Percentiles rank a stretch among this genome's conserved stretches.
Evolutionary conservation across 202 grass and related monocot genomes (phyloP).

Genomic region (Panicum hallii): DNA sequence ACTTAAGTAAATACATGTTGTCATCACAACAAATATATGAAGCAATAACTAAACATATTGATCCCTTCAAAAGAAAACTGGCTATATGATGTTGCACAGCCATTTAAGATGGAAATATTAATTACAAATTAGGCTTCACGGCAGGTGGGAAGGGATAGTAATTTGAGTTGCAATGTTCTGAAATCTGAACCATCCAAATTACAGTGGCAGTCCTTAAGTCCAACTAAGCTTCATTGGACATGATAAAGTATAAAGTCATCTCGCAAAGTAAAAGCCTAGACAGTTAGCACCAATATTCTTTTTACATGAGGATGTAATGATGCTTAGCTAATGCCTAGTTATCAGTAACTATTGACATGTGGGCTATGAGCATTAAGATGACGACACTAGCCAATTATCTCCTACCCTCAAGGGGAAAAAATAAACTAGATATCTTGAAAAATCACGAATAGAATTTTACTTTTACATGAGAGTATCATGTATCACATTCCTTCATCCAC

Average conservation of each 20-base stretch:
- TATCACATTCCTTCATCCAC: background rate
- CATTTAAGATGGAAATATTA: background rate
- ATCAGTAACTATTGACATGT: background rate
- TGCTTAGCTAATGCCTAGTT: background rate
- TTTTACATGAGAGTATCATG: slow-evolving; percentile 24
- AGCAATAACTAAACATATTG: background rate
- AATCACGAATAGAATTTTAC: background rate
- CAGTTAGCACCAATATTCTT: background rate
- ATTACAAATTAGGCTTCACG: slow-evolving; percentile 15
- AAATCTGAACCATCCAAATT: background rate
- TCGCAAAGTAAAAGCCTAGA: background rate
- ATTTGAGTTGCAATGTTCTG: background rate
- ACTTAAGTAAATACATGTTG: slow-evolving; percentile 18
- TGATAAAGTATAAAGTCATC: background rate
- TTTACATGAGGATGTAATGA: background rate
- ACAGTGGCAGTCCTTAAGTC: background rate
- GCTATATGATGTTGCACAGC: background rate
- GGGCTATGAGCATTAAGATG: slow-evolving; percentile 21
- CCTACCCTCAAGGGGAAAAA: too few species aligned
- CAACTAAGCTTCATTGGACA: background rate
- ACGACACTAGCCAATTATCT: background rate
- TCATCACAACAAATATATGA: background rate
- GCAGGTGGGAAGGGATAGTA: background rate
- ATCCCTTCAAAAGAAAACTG: background rate
- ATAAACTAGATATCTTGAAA: background rate